Evolutionary conservation across 371 early-diverging fungal genomes (phyloP), one percentile per base, ranked within the genome.

Genomic region (Syncephalastrum racemosum): DNA sequence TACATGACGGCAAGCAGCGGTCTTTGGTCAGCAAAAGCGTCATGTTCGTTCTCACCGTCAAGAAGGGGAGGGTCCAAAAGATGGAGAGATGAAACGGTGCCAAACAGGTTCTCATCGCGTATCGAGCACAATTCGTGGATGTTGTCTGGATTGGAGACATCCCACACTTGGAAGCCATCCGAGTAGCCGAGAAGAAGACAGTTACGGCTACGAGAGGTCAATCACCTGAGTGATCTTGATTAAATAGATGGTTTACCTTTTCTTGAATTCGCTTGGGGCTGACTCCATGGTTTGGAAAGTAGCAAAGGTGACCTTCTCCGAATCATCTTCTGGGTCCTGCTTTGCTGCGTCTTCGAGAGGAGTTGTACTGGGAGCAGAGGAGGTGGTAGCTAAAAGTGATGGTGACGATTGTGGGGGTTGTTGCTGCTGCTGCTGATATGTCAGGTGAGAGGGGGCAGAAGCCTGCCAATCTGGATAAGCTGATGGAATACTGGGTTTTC

Each of bases 131-230:
- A 64, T 67, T 92, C 93, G 52, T 79, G 84, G 25, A 88, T 81
- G 60, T 87, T 84, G 58, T 88, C 86, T 8, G 81, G 75, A 53
- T 87, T 80, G 4, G 85, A 75, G 12, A 90, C 73, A 56, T 89
- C 79, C 93, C 93, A 93, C 12, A 93, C 72, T 57, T 93, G 93
- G 63, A 93, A 88, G 2, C 93, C 93, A 57, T 85, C 82, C 5
- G 67, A 64, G 67, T 93, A 93, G 6, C 92, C 93, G 25, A 93
- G 67, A 23, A 89, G 57, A 24, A 93, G 63, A 53, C 84, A 83
- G n/a, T 68, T 63, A 20, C 70, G 66, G 56, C 80, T 81, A 58
- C 18, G 50, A 16, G n/a, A 42, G 13, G 23, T 51, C 23, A 50
- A 42, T 47, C 23, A 50, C 5, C 19, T 18, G 19, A 39, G 14